A percentile compares a stretch with the other conserved stretches of the same genome.
Evolutionary conservation across 768 basidiomycete genomes (phyloP).

Genomic region (Mycena crocata): DNA sequence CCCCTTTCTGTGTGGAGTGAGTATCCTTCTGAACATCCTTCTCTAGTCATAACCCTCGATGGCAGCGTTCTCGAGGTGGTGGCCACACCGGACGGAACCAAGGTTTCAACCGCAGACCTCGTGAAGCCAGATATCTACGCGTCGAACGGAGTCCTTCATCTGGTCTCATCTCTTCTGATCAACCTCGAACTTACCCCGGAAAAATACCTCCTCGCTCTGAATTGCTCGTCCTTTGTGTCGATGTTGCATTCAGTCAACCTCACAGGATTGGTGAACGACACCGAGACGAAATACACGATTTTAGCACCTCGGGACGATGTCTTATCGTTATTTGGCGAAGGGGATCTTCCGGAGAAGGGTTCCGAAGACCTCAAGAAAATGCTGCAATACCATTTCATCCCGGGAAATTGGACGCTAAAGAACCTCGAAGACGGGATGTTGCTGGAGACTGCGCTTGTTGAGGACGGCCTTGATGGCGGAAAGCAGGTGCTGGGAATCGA

Average conservation of each 20-base stretch:
- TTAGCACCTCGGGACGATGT: conserved; percentile 93
- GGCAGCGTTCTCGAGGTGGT: conserved; percentile 74
- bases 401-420: conserved; percentile 77
- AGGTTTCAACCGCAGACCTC: conserved; percentile 68
- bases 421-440: conserved; percentile 82
- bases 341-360: conserved; percentile 71
- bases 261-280: conserved; percentile 74
- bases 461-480: conserved; percentile 75
- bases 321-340: conserved; percentile 64
- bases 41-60: conserved; percentile 76
- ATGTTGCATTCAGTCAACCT: conserved; percentile 88
- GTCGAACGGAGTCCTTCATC: conserved; percentile 94
- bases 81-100: conserved; percentile 64
- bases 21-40: conserved; percentile 33
- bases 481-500: conserved; percentile 78
- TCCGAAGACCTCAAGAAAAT: conserved; percentile 76
- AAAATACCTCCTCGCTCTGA: conserved; percentile 92
- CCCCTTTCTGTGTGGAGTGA: neutral
- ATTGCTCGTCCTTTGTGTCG: conserved; percentile 92
- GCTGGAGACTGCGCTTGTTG: conserved; percentile 81
- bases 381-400: conserved; percentile 92
- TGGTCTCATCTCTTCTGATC: conserved; percentile 85
- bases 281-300: conserved; percentile 81
- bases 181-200: conserved; percentile 89
- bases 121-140: conserved; percentile 89